Conservation (phyloP, 352 stramenopile genomes). For the Aphanomyces astaci region DNA sequence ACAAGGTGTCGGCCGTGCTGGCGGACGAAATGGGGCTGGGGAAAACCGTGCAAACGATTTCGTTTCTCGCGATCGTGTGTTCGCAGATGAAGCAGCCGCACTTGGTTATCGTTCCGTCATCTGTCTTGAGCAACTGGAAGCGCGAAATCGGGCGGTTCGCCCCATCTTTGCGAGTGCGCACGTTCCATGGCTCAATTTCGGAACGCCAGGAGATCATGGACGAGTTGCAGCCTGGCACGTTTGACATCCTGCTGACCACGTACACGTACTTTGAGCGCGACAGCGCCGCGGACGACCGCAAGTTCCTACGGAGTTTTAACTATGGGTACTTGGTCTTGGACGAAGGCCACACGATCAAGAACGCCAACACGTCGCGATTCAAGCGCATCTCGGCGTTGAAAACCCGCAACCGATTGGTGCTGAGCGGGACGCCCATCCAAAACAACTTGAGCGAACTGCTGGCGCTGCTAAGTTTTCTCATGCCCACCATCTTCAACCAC, state of each 20-base stretch:
- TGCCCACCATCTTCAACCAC: conserved; percentile 86
- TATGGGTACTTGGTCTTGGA: conserved; percentile 93
- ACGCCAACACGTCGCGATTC: conserved; percentile 84
- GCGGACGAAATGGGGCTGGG: conserved; percentile 90
- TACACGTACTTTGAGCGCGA: conserved; percentile 90
- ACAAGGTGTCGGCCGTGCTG: conserved; percentile 70
- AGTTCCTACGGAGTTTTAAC: conserved; percentile 63
- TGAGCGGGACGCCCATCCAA: conserved; percentile 86
- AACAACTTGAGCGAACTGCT: conserved; percentile 86
- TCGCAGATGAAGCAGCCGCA: conserved; percentile 48
- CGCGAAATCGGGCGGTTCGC: conserved; percentile 90
- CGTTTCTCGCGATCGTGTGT: conserved; percentile 63
- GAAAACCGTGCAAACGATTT: conserved; percentile 88
- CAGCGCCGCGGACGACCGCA: conserved; percentile 67
- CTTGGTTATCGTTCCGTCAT: conserved; percentile 89
- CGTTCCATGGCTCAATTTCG: conserved; percentile 72
- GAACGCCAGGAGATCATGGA: conserved; percentile 50
- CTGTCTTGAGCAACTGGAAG: conserved; percentile 89
- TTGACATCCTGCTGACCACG: conserved; percentile 86
- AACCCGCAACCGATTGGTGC: conserved; percentile 57
- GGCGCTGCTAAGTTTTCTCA: conserved; percentile 86
- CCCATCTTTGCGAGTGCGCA: conserved; percentile 79
- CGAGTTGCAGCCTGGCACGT: conserved; percentile 24
- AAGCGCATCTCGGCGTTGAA: conserved; percentile 78
- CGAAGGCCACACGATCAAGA: conserved; percentile 91